Evolutionary conservation across 257 asterid genomes (phyloP).

Genomic region (Phtheirospermum japonicum): DNA sequence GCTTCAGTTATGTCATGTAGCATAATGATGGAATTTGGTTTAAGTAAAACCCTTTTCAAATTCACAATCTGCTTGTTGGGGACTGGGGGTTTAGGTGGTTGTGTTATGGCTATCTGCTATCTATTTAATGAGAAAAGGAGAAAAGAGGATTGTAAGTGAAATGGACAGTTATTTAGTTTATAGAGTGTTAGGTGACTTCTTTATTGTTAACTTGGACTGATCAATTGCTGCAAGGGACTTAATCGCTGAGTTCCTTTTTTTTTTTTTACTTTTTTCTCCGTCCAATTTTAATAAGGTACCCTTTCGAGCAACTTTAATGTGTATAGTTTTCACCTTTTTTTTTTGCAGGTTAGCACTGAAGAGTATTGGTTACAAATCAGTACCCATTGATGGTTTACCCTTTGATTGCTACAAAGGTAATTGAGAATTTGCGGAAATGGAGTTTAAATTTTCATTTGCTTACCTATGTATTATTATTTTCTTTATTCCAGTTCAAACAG

Average conservation of each 20-base stretch:
- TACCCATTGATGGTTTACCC: constrained; percentile 68
- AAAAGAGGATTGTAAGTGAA: background rate
- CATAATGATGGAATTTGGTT: constrained; percentile 5
- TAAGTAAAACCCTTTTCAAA: constrained; percentile 10
- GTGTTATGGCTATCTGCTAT: background rate
- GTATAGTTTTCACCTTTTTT: background rate
- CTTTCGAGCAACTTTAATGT: background rate
- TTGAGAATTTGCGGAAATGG: constrained; percentile 11
- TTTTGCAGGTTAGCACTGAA: constrained; percentile 70
- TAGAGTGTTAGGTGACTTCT: constrained; percentile 1
- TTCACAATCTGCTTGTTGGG: background rate
- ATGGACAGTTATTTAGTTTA: background rate
- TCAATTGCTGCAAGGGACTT: background rate
- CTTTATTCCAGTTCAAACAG: background rate
- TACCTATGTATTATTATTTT: background rate
- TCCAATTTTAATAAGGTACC: background rate
- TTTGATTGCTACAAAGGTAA: constrained; percentile 65
- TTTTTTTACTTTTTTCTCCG: background rate
- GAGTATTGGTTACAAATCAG: constrained; percentile 90
- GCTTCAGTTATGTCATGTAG: background rate
- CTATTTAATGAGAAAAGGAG: background rate
- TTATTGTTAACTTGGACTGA: background rate
- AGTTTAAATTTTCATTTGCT: background rate
- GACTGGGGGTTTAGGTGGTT: background rate
- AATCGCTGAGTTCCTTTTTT: background rate